A percentile compares a stretch with the other conserved stretches of the same genome.
Conservation (phyloP, 306 rosid genomes). For the Quercus alba region DNA sequence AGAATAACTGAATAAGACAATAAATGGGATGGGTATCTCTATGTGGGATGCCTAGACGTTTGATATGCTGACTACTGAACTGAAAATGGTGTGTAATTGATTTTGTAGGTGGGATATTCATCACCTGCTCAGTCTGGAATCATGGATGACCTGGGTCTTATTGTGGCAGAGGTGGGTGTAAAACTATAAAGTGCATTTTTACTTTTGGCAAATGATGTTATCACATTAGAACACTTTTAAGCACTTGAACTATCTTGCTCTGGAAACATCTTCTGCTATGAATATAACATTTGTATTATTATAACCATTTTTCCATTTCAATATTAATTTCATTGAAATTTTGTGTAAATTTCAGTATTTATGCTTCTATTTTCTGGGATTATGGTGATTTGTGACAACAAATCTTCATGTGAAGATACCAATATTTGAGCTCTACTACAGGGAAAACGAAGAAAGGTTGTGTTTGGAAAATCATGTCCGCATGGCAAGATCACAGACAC, state of each 20-base stretch:
- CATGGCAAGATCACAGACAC: neutral
- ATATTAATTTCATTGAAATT: neutral
- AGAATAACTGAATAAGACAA: neutral
- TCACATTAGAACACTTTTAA: neutral
- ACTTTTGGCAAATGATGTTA: neutral
- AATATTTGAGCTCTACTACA: too few relatives aligned
- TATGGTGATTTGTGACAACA: too few relatives aligned
- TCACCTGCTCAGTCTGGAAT: constrained; percentile 76
- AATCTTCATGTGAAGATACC: too few relatives aligned
- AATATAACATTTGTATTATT: neutral
- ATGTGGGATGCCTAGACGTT: neutral
- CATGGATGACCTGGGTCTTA: constrained; percentile 58
- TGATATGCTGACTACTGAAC: neutral
- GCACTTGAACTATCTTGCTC: neutral
- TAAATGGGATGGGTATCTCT: neutral
- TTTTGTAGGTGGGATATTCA: constrained; percentile 81
- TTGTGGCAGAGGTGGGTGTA: constrained; percentile 55
- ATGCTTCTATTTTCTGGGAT: neutral
- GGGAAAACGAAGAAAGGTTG: too few relatives aligned
- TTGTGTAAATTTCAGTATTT: neutral
- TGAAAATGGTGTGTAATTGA: neutral
- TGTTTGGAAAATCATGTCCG: neutral
- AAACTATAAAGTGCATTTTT: neutral
- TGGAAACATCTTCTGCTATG: neutral
- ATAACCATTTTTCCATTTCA: neutral